Conservation (phyloP, 2,329 filamentous ascomycete genomes). For the Pseudopyricularia cyperi region DNA sequence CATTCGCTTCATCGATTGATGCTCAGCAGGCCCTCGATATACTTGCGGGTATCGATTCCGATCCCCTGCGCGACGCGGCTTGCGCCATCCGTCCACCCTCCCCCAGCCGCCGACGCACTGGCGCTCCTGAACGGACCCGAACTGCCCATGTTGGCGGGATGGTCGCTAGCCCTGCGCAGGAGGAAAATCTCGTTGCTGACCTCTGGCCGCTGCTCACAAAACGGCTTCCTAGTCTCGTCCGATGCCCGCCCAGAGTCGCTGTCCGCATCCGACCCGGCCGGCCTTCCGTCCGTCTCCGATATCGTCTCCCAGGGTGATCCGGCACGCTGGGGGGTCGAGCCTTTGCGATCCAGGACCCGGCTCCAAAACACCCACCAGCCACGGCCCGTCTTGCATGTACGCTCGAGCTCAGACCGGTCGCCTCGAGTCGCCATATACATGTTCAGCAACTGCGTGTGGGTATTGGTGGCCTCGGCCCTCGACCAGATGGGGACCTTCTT, state of each 20-base stretch:
- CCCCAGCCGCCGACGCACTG: slow-evolving; percentile 15
- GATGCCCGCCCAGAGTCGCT: neutral
- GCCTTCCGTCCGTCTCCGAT: neutral
- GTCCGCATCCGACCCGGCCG: neutral
- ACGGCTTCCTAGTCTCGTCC: neutral
- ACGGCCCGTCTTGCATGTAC: slow-evolving; percentile 51
- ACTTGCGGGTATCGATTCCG: slow-evolving; percentile 62
- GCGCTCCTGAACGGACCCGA: slow-evolving; percentile 18
- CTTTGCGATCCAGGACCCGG: slow-evolving; percentile 31
- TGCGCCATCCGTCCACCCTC: slow-evolving; percentile 39
- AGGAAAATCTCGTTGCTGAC: slow-evolving; percentile 48
- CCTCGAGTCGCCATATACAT: slow-evolving; percentile 34
- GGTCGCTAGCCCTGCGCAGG: slow-evolving; percentile 46
- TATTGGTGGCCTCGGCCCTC: slow-evolving; percentile 49
- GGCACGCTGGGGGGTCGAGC: slow-evolving; percentile 3
- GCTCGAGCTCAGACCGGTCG: slow-evolving; percentile 35
- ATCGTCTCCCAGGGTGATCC: slow-evolving; percentile 4
- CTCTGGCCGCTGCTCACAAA: slow-evolving; percentile 6
- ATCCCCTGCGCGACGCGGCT: slow-evolving; percentile 57
- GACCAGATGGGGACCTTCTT: slow-evolving; percentile 31
- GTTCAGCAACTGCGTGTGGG: slow-evolving; percentile 50
- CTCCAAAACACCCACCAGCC: slow-evolving; percentile 63
- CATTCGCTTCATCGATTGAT: slow-evolving; percentile 29
- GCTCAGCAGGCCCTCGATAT: slow-evolving; percentile 60
- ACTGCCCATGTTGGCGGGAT: slow-evolving; percentile 21